These are phyloP conservation scores for Fonsecaea erecta DNA, from an alignment of 2,329 filamentous ascomycete genomes.

Conservation along the genomic window DNA sequence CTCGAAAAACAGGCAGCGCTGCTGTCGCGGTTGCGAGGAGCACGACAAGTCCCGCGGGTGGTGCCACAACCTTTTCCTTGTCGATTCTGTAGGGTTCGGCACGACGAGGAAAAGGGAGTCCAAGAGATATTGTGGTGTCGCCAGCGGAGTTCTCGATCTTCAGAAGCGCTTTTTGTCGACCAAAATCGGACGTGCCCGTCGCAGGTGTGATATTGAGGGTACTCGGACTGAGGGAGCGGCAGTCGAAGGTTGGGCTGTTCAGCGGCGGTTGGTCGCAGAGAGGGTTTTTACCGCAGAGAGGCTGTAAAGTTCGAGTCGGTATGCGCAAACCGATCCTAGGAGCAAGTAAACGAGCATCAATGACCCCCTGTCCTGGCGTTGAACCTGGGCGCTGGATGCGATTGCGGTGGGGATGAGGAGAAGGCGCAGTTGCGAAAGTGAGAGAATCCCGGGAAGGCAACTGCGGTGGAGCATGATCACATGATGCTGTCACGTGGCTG, in stretches of 20 bases:
- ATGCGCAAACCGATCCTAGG: neutral
- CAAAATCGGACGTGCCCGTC: neutral
- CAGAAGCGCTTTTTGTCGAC: neutral
- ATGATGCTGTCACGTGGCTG: constrained; percentile 6
- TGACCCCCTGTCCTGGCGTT: neutral
- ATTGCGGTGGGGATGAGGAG: constrained; percentile 10
- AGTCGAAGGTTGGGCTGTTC: neutral
- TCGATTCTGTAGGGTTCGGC: neutral
- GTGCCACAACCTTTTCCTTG: neutral
- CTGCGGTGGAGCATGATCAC: constrained; percentile 12
- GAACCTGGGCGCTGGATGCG: neutral
- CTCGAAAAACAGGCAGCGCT: constrained; percentile 14
- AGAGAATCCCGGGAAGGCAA: neutral
- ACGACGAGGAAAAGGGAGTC: neutral
- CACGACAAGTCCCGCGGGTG: no score
- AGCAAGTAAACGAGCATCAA: neutral
- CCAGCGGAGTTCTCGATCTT: neutral
- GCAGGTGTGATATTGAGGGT: neutral
- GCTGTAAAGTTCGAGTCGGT: neutral
- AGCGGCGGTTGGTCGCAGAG: neutral
- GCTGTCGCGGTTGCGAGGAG: constrained; percentile 1
- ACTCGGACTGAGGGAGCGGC: neutral
- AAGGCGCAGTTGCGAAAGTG: constrained; percentile 10
- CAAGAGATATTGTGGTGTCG: neutral
- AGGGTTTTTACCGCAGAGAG: neutral